Evolutionary conservation across 73 alveolate genomes (phyloP), one percentile per base, ranked within the genome.

Genomic region (Symbiodinium natans): DNA sequence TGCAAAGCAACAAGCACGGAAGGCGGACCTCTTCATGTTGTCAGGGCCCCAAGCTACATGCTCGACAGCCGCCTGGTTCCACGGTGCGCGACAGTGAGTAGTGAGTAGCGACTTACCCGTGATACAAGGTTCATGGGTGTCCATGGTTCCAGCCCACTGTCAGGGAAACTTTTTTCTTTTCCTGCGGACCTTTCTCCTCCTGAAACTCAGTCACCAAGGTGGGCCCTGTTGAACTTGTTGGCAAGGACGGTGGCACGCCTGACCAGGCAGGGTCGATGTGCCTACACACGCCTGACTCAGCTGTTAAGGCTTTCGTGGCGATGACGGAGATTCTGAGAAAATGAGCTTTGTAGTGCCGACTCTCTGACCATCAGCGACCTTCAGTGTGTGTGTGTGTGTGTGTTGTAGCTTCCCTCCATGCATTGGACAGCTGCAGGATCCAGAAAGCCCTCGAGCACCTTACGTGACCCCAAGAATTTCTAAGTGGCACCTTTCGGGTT

Each of bases 1-100:
- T 52, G 31, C 13, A 63, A 31, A n/a, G 75, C 7, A 21, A 15
- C 75, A 17, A 0, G 75, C 36, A 4, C 3, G 71, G 33, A 83
- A 87, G 94, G 95, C 17, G 95, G 95, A 31, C 95, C 86, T 63
- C 41, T 88, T 40, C 95, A 88, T 68, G 95, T 88, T 27, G 95
- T 31, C 17, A 13, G 86, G 19, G 68, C 39, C 95, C 73, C 34
- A 88, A 59, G 29, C 5, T 19, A n/a, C n/a, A 23, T 52, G 71
- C 71, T 8, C 71, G 23, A 6, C 13, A 17, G 68, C 68, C 68
- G 71, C 71, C n/a, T n/a, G n/a, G n/a, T n/a, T n/a, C n/a, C n/a
- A n/a, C n/a, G n/a, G n/a, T n/a, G n/a, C n/a, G n/a, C n/a, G n/a
- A n/a, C n/a, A n/a, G n/a, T n/a, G n/a, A n/a, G n/a, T n/a, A n/a